Base-by-base conservation (phyloP, 2,329 filamentous ascomycete species). In the Penicillium sp. region DNA sequence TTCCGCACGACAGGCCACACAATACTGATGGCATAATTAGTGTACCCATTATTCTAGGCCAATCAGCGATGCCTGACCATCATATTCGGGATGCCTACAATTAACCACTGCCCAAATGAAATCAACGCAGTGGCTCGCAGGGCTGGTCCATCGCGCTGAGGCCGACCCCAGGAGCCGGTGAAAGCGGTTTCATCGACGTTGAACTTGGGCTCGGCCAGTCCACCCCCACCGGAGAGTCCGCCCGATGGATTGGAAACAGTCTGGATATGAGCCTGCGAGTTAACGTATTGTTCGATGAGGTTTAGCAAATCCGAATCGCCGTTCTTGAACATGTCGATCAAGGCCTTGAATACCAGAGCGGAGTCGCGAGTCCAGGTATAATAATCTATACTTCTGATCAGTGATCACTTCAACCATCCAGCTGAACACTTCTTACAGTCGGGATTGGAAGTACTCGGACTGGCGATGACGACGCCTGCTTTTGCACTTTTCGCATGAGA, bases 291-390 rank as follows among this genome's bases (percentile, higher is more conserved):
- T 57, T 87, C 76, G 40, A 92, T 84, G 30, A 77, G 67, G 7
- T 66, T 71, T 59, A 86, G 82, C 16, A 89, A 72, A 13, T 70
- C 68, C 1, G 74, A 69, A 56, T 86, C 79, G 36, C 84, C 86
- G 41, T 72, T 73, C 50, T 80, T 72, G 64, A 89, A 86, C 16
- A 80, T 75, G 59, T 91, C 87, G 8, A 87, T 74, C 13, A 91
- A 69, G 19, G 75, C 73, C 70, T 88, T 89, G 72, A 87, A 81
- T 2, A 82, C 81, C 27, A 91, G 75, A 19, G 83, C 85, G 13
- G 84, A 79, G 66, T 92, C 88, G 61, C 88, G 75, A 1, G 84
- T 89, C 88, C 88, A 92, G 1, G 86, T 89, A 63, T 83, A 91
- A 63, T 80, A 90, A 67, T 91, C 86, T 88, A n/a, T 7, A 31